Evolutionary conservation across 169 alveolate genomes (phyloP), one percentile per base, ranked within the genome.

Genomic region (Plasmodium vivax): DNA sequence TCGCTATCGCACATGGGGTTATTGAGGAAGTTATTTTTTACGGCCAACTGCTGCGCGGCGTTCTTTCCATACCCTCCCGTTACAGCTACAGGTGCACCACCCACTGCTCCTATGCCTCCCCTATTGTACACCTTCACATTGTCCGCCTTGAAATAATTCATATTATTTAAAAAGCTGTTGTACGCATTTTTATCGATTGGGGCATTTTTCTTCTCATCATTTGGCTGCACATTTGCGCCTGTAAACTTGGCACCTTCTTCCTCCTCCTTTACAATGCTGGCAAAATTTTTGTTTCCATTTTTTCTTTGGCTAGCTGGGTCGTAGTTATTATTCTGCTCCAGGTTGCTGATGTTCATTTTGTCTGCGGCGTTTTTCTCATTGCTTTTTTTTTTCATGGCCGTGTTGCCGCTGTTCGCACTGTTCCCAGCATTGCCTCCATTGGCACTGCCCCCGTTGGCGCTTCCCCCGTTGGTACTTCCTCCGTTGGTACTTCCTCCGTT

Each of bases 101-200:
- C n/a, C 0, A 7, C 77, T 68, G 38, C 9, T 68, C 36, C 77
- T 68, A 68, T 51, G 43, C 38, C 73, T 80, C 58, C 85, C 36
- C 74, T 51, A 32, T 56, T 85, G 54, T 75, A 77, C 19, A 74
- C 8, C 43, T 85, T 85, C 43, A 73, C 56, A 51, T 68, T 81
- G 62, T 90, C 94, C 41, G 83, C 45, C 82, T 90, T 90, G 56
- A 79, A 79, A 90, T 56, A 90, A 80, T 90, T 90, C 81, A 68
- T 41, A 90, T 73, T 81, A 47, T 75, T 88, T 10, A 32, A 58
- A 43, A 36, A 12, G 38, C 58, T 77, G 6, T 87, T 77, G 27
- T 32, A 36, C 16, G 41, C 72, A 90, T 80, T 56, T 80, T 47
- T 81, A 90, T 90, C 94, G 12, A n/a, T 34, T 36, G 41, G 62